Base-by-base conservation (phyloP, 305 asterid species). In the Petunia hybrid region DNA sequence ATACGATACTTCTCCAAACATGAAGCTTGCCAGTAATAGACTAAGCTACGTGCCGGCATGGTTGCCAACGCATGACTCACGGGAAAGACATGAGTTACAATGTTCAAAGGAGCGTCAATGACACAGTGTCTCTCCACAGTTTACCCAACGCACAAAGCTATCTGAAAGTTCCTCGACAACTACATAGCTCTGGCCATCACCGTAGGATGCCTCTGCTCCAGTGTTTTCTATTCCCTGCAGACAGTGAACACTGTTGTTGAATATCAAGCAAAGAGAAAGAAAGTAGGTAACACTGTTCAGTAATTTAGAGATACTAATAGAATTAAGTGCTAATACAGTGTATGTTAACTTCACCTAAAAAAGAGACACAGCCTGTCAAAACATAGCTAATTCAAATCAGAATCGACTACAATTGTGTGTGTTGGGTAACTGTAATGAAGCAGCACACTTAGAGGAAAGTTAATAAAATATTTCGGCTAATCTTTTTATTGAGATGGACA, bases 141-240 rank as follows among this genome's bases (percentile, higher is more conserved):
- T 89, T 78, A 95, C 97, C 99, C 99, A 95, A 7, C 81, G 88
- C 78, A 84, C 97, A 87, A 95, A 95, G 86, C 90, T 91, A 84
- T 92, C 97, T 5, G 99, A 90, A 89, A 85, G 92, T 67, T 91
- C 97, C 88, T 91, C 95, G 6, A 73, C 89, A 81, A 90, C 94
- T 90, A 91, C 93, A 83, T 78, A 46, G 71, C 80, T 73, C 68
- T 64, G 89, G 84, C 73, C 80, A 83, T 90, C 95, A 6, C 82
- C 80, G 73, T 80, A 86, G 64, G 85, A 84, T 81, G 82, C 60
- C 78, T 84, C 92, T 16, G 87, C 83, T 84, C 87, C 90, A 53
- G 85, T 76, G 64, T 84, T 84, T 85, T 84, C 87, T 73, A 74
- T 82, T 46, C 75, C 91, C 91, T 88, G 82, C 43, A 73, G 12